Conservation (phyloP, 2,329 filamentous ascomycete genomes). For the Sordariomycetes sp. region DNA sequence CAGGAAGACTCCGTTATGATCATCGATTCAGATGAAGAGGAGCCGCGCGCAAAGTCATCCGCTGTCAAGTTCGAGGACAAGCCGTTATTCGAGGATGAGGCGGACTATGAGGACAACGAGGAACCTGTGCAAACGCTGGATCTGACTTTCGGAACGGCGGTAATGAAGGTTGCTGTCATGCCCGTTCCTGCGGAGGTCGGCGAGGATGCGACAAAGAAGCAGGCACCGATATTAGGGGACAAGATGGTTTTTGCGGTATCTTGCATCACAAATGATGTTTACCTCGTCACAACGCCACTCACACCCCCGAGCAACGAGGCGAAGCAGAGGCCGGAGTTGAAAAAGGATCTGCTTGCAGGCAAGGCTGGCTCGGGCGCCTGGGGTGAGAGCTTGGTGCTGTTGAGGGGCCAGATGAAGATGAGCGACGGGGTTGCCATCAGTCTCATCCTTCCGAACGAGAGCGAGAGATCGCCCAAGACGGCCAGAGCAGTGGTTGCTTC, state of each 20-base stretch:
- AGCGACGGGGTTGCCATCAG: conserved; percentile 49
- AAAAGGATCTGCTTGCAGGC: conserved; percentile 38
- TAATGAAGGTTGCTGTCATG: conserved; percentile 45
- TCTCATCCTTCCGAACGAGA: conserved; percentile 31
- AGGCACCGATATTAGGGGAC: conserved; percentile 38
- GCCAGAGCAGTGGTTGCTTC: conserved; percentile 47
- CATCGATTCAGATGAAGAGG: conserved; percentile 52
- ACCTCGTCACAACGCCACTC: conserved; percentile 49
- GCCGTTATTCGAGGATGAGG: conserved; percentile 49
- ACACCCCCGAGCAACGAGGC: conserved; percentile 52
- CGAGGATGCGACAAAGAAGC: not conserved
- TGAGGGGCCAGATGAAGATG: conserved; percentile 42
- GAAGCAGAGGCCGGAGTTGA: conserved; percentile 46
- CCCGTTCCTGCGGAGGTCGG: conserved; percentile 16
- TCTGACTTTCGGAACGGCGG: conserved; percentile 47
- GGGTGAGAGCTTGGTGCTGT: conserved; percentile 48
- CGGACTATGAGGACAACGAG: conserved; percentile 36
- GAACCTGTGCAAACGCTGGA: conserved; percentile 52
- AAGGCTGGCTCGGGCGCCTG: conserved; percentile 52
- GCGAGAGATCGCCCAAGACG: conserved; percentile 24
- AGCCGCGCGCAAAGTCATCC: conserved; percentile 18
- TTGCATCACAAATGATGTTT: conserved; percentile 47
- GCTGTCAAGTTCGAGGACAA: conserved; percentile 39
- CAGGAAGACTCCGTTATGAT: conserved; percentile 49
- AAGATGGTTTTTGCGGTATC: conserved; percentile 53